phyloP scores from a whole-genome alignment of 805 yeast genomes.

The Nakazawaea ishiwadae region DNA sequence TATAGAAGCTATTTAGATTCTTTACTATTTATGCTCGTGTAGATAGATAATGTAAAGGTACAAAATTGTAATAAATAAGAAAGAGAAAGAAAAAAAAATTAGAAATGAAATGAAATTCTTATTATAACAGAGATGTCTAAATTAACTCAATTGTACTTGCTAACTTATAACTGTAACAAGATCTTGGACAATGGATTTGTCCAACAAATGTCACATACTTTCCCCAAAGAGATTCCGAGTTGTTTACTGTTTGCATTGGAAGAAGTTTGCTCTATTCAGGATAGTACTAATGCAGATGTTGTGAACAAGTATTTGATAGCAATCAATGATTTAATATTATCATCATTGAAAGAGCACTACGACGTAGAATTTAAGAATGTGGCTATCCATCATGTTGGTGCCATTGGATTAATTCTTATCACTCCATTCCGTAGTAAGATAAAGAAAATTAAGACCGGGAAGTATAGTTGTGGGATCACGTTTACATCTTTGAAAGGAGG shows the following conservation, averaged over 20 bases:
- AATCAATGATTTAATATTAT: conserved; percentile 30
- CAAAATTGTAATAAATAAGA: too few species aligned
- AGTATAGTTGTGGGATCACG: conserved; percentile 50
- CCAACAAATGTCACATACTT: background rate
- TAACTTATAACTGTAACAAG: conserved; percentile 12
- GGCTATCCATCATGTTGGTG: conserved; percentile 46
- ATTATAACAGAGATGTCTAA: background rate
- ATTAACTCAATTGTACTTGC: conserved; percentile 4
- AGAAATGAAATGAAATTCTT: background rate
- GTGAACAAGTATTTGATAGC: conserved; percentile 34
- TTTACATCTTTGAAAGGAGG: conserved; percentile 74
- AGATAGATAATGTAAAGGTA: too few species aligned
- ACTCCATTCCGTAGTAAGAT: conserved; percentile 33
- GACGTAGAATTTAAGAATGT: conserved; percentile 34
- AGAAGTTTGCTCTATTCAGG: conserved; percentile 54
- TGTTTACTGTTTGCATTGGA: conserved; percentile 62
- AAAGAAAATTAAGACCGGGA: conserved; percentile 23
- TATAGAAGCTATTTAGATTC: too few species aligned
- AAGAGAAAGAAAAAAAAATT: too few species aligned
- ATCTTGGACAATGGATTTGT: conserved; percentile 6
- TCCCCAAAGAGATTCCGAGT: conserved; percentile 27
- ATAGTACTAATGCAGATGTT: conserved; percentile 39
- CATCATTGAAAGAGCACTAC: conserved; percentile 31
- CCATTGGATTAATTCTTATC: conserved; percentile 50
- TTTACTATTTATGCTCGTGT: too few species aligned